A percentile compares a stretch with the other conserved stretches of the same genome.
Conservation (phyloP, 169 alveolate genomes). For the Plasmodium inui region DNA sequence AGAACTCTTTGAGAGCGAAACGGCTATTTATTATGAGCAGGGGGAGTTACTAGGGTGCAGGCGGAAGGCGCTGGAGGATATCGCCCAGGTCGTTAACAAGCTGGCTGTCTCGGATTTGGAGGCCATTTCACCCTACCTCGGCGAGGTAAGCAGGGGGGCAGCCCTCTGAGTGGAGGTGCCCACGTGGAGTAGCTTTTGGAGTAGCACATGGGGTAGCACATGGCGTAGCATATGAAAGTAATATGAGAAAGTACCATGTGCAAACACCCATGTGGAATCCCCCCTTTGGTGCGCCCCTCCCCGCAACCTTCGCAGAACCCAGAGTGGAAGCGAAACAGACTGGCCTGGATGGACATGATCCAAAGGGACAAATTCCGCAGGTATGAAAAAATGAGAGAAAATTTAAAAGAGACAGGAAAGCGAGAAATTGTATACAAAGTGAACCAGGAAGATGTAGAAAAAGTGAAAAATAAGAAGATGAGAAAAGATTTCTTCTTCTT, state of each 20-base stretch:
- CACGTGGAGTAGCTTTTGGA: not conserved
- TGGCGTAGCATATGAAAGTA: not conserved
- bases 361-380: constrained; percentile 80
- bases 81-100: constrained; percentile 33
- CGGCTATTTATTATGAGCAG: constrained; percentile 36
- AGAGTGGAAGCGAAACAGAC: constrained; percentile 66
- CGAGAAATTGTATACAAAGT: constrained; percentile 68
- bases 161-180: not conserved
- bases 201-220: too few species aligned
- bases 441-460: constrained; percentile 62
- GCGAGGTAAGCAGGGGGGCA: constrained; percentile 49
- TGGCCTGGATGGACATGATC: constrained; percentile 78
- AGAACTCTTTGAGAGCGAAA: constrained; percentile 40
- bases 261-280: not conserved
- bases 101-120: constrained; percentile 39
- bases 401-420: constrained; percentile 64
- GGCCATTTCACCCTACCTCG: constrained; percentile 42
- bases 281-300: not conserved
- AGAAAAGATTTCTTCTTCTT: constrained; percentile 74
- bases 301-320: constrained; percentile 75
- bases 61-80: constrained; percentile 9
- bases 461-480: constrained; percentile 73
- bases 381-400: constrained; percentile 74
- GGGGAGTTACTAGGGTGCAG: constrained; percentile 12
- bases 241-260: not conserved